Evolutionary conservation across 257 asterid species (phyloP).

Genomic region (Nicotiana tabacum): DNA sequence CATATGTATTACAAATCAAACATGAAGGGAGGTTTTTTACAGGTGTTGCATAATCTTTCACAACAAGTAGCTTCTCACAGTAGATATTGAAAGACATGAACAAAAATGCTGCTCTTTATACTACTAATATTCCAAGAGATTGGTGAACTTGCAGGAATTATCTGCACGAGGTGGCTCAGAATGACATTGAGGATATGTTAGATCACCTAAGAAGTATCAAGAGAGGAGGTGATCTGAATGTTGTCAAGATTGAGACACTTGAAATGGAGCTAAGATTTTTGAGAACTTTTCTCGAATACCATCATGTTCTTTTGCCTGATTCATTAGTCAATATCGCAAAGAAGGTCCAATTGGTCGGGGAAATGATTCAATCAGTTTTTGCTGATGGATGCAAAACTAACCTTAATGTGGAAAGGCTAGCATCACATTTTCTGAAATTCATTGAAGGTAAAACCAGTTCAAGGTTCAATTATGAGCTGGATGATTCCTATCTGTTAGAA

Average conservation of each 20-base stretch:
- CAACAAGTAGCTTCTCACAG: no score
- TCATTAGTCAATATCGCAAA: neutral
- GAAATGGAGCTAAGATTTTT: neutral
- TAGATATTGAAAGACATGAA: no score
- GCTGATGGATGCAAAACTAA: neutral
- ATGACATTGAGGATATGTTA: neutral
- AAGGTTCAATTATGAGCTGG: neutral
- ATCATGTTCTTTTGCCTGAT: neutral
- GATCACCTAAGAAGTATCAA: neutral
- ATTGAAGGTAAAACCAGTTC: neutral
- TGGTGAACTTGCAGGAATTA: neutral
- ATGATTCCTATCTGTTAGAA: neutral
- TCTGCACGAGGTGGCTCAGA: neutral
- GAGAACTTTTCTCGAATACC: neutral
- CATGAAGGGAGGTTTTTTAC: no score
- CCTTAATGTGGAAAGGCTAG: neutral
- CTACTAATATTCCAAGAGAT: no score
- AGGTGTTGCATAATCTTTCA: no score
- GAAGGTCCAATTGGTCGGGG: no score
- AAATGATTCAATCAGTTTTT: neutral
- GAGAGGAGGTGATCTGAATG: neutral
- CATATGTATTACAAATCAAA: no score
- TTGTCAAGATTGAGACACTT: accelerated
- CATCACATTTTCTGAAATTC: neutral
- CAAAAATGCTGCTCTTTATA: no score